Conservation (phyloP, 495 filamentous ascomycete genomes). For the Tuber brumale region DNA sequence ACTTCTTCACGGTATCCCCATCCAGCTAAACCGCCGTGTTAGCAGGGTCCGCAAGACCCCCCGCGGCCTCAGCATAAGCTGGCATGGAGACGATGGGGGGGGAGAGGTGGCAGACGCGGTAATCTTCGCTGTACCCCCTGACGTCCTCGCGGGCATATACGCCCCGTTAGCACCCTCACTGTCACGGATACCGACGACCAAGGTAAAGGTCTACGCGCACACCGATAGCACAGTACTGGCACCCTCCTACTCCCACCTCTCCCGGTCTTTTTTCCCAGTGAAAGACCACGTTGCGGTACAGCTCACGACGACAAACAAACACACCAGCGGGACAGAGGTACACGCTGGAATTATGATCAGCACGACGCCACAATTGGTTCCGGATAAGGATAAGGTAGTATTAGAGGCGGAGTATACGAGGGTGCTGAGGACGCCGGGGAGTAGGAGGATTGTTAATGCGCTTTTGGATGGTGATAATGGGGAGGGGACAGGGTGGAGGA, state of each 20-base stretch:
- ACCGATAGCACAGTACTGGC: slow-evolving; percentile 38
- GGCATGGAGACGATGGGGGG: background rate
- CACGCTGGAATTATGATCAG: slow-evolving; percentile 15
- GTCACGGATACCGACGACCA: slow-evolving; percentile 45
- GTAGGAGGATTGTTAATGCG: slow-evolving; percentile 33
- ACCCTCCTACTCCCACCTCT: background rate
- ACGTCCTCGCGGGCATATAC: slow-evolving; percentile 46
- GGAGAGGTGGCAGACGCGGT: slow-evolving; percentile 45
- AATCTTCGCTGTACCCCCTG: slow-evolving; percentile 48
- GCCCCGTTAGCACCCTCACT: slow-evolving; percentile 43
- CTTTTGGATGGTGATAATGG: slow-evolving; percentile 14
- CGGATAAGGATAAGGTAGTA: slow-evolving; percentile 16
- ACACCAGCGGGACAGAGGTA: slow-evolving; percentile 15
- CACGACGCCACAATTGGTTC: slow-evolving; percentile 9
- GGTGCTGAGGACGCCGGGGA: slow-evolving; percentile 42
- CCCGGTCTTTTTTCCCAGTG: background rate
- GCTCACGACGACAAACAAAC: background rate
- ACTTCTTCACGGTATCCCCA: slow-evolving; percentile 42
- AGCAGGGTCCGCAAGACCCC: background rate
- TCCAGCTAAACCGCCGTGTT: slow-evolving; percentile 29
- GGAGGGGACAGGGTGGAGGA: slow-evolving; percentile 43
- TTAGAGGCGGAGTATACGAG: slow-evolving; percentile 42
- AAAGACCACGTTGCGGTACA: background rate
- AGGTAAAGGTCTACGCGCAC: slow-evolving; percentile 48
- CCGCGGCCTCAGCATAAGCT: slow-evolving; percentile 1